Evolutionary conservation across 345 rosid species (phyloP).

Genomic region (Populus deltoides): DNA sequence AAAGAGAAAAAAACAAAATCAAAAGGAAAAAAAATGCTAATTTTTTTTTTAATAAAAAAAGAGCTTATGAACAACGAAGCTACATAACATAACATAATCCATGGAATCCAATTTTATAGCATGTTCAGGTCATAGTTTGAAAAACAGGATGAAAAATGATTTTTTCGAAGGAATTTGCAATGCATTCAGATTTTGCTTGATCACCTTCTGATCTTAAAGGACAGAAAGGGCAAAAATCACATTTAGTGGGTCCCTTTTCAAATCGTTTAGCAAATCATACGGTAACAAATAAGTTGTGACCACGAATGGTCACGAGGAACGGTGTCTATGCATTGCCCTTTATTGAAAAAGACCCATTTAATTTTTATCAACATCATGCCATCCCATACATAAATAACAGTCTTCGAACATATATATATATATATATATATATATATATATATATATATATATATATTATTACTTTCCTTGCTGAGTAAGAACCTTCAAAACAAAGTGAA

Average conservation of each 20-base stretch:
- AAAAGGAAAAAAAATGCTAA: too few species aligned
- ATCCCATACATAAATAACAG: constrained; percentile 18
- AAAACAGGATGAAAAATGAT: too few species aligned
- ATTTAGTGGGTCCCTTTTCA: constrained; percentile 33
- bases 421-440: too few species aligned
- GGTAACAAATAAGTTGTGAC: constrained; percentile 41
- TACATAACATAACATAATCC: too few species aligned
- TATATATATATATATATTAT: background rate
- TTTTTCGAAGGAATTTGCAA: too few species aligned
- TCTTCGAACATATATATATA: background rate
- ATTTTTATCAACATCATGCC: constrained; percentile 30
- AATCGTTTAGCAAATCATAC: constrained; percentile 27
- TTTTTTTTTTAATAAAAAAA: too few species aligned
- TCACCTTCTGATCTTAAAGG: background rate
- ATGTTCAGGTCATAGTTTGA: too few species aligned
- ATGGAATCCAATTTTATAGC: too few species aligned
- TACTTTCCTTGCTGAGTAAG: background rate
- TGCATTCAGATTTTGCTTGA: background rate
- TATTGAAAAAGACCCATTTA: constrained; percentile 1
- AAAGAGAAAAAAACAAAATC: too few species aligned
- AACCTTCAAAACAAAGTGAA: background rate
- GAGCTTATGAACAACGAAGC: too few species aligned
- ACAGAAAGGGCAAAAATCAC: constrained; percentile 1
- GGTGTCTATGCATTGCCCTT: constrained; percentile 27
- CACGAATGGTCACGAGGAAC: constrained; percentile 32